phyloP scores from a whole-genome alignment of 2,329 filamentous ascomycete genomes.

The Fusarium cicatricum region DNA sequence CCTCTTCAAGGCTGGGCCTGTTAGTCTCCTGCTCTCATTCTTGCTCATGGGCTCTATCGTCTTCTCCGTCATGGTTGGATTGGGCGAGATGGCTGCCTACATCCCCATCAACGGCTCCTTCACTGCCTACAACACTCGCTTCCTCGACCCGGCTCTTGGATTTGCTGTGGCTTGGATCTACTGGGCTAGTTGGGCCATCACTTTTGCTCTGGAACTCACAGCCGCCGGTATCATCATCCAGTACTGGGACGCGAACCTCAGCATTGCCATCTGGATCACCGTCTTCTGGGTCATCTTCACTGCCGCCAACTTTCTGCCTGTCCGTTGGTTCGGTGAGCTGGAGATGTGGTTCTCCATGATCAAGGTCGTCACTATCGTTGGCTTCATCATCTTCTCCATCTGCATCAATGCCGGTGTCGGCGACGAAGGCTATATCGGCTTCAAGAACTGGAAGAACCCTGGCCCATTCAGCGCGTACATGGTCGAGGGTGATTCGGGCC shows the following conservation, averaged over 20 bases:
- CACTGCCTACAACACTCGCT: slow-evolving; percentile 77
- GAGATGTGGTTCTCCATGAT: slow-evolving; percentile 82
- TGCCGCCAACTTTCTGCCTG: slow-evolving; percentile 73
- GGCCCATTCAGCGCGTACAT: slow-evolving; percentile 73
- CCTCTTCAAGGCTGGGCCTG: slow-evolving; percentile 70
- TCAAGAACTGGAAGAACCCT: slow-evolving; percentile 73
- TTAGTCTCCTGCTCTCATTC: slow-evolving; percentile 73
- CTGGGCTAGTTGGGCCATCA: slow-evolving; percentile 81
- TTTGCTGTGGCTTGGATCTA: slow-evolving; percentile 87
- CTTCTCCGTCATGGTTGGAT: slow-evolving; percentile 76
- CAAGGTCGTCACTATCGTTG: slow-evolving; percentile 78
- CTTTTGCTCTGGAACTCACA: slow-evolving; percentile 76
- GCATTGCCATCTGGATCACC: slow-evolving; percentile 75
- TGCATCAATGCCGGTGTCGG: slow-evolving; percentile 78
- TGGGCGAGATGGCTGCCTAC: slow-evolving; percentile 79
- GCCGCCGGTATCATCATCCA: slow-evolving; percentile 78
- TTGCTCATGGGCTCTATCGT: slow-evolving; percentile 75
- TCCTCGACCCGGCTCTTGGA: slow-evolving; percentile 75
- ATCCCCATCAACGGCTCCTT: slow-evolving; percentile 81
- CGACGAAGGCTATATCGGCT: slow-evolving; percentile 75
- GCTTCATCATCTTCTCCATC: slow-evolving; percentile 80
- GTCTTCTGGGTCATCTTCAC: slow-evolving; percentile 78
- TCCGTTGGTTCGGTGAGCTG: slow-evolving; percentile 77
- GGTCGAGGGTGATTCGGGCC: slow-evolving; percentile 60
- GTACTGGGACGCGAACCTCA: slow-evolving; percentile 72